Evolutionary conservation across 805 yeast species (phyloP).

Genomic region (Alloascoidea hylecoeti): DNA sequence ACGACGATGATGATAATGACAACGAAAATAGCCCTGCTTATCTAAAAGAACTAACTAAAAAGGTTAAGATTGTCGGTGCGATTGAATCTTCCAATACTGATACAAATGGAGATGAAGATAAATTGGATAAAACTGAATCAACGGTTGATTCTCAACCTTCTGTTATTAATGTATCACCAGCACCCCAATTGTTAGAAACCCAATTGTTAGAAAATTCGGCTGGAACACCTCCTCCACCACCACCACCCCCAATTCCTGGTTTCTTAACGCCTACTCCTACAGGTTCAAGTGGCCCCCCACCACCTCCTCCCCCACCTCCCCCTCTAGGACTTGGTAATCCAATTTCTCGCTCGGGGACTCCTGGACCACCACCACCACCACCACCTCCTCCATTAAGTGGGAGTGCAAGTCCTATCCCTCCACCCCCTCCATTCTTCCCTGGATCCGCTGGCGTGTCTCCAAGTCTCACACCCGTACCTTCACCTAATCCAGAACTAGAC

Average conservation of each 20-base stretch:
- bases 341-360: too few relatives aligned
- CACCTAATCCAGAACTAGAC: not conserved
- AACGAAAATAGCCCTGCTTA: not conserved
- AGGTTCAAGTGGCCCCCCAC: slow-evolving; percentile 10
- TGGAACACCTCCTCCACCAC: slow-evolving; percentile 15
- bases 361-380: slow-evolving; percentile 13
- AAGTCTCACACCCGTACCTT: not conserved
- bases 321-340: slow-evolving; percentile 9
- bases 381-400: slow-evolving; percentile 6
- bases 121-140: too few relatives aligned
- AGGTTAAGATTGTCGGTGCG: too few relatives aligned
- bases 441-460: slow-evolving; percentile 11
- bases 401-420: slow-evolving; percentile 5
- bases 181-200: not conserved
- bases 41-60: not conserved
- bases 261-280: not conserved
- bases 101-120: too few relatives aligned
- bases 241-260: slow-evolving; percentile 11
- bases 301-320: slow-evolving; percentile 19
- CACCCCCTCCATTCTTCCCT: slow-evolving; percentile 6
- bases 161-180: too few relatives aligned
- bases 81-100: too few relatives aligned
- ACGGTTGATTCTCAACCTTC: too few relatives aligned
- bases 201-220: too few relatives aligned
- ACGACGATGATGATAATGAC: too few relatives aligned